Percentiles rank a stretch among this genome's conserved stretches.
phyloP scores from a whole-genome alignment of 2,329 filamentous ascomycete genomes.

The Fusarium tanahbumbuense region DNA sequence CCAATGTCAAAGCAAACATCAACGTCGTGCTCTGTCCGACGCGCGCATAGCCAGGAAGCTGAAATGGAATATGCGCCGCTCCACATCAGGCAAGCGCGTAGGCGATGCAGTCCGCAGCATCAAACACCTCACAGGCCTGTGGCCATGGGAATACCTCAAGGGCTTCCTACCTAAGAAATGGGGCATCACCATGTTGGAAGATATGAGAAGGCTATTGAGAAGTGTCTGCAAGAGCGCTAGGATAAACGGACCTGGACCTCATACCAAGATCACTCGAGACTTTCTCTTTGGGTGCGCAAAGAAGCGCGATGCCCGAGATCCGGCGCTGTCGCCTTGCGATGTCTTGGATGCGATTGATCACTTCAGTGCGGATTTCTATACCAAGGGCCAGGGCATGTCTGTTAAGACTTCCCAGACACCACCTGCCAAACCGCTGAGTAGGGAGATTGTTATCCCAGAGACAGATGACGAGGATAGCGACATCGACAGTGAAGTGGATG shows the following conservation, averaged over 20 bases:
- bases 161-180: not conserved
- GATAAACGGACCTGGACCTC: not conserved
- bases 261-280: constrained; percentile 1
- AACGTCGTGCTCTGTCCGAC: not conserved
- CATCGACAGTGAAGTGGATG: not conserved
- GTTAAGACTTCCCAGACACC: not conserved
- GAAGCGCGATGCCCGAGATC: not conserved
- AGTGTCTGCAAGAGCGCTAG: not conserved
- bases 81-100: not conserved
- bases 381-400: not conserved
- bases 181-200: not conserved
- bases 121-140: not conserved
- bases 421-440: not conserved
- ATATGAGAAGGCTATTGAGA: not conserved
- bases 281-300: not conserved
- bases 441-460: not conserved
- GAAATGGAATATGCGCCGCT: not conserved
- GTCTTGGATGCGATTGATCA: not conserved
- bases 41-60: not conserved
- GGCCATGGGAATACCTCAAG: constrained; percentile 11
- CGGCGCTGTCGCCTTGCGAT: not conserved
- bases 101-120: not conserved
- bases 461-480: not conserved
- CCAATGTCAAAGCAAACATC: not conserved
- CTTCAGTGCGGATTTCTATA: not conserved